Percentiles rank a stretch among this genome's conserved stretches.
phyloP scores from a whole-genome alignment of 495 filamentous ascomycete genomes.

The Xylaria longipes region DNA sequence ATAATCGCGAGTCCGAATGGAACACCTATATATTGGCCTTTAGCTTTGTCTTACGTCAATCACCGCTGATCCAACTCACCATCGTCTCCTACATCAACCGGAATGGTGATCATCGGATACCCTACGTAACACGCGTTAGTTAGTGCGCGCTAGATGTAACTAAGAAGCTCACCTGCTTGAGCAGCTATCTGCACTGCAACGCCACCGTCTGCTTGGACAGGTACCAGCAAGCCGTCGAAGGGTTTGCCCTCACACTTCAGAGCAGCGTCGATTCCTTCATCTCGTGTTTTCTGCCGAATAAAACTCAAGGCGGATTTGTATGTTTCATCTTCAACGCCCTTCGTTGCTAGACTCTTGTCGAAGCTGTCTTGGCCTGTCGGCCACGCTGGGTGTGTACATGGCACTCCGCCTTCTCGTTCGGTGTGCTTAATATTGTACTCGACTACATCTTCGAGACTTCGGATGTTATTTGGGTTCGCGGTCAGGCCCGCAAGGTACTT shows the following conservation, averaged over 20 bases:
- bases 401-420: slow-evolving; percentile 72
- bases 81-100: slow-evolving; percentile 61
- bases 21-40: slow-evolving; percentile 40
- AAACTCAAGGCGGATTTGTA: slow-evolving; percentile 70
- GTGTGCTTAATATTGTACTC: slow-evolving; percentile 70
- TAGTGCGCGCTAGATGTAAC: not conserved
- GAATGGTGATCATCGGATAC: slow-evolving; percentile 74
- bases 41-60: not conserved
- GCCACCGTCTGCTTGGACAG: slow-evolving; percentile 62
- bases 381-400: slow-evolving; percentile 39
- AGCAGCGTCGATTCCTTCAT: slow-evolving; percentile 71
- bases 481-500: slow-evolving; percentile 68
- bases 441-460: slow-evolving; percentile 70
- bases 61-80: slow-evolving; percentile 43
- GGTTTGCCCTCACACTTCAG: slow-evolving; percentile 55
- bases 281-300: slow-evolving; percentile 60
- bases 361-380: slow-evolving; percentile 75
- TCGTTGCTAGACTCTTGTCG: slow-evolving; percentile 62
- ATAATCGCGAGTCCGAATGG: slow-evolving; percentile 73
- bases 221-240: slow-evolving; percentile 68
- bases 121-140: slow-evolving; percentile 30
- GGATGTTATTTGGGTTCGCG: slow-evolving; percentile 62
- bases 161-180: slow-evolving; percentile 47
- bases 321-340: slow-evolving; percentile 67
- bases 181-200: slow-evolving; percentile 63